These are phyloP conservation scores for Corylus heterophylla DNA, from an alignment of 306 rosid species.

Conservation along the genomic window DNA sequence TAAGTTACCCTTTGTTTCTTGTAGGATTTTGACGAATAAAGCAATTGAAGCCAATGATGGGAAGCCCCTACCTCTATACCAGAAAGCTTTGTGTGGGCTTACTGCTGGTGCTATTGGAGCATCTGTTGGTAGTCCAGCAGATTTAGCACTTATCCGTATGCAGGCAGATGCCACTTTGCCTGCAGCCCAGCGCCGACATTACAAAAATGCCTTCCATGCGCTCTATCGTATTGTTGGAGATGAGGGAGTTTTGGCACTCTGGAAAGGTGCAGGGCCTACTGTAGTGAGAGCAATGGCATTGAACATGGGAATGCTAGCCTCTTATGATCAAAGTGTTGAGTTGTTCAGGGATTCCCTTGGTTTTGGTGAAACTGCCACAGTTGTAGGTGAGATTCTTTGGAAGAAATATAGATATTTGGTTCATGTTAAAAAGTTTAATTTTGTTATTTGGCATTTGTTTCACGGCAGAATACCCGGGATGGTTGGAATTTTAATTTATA, in stretches of 20 bases:
- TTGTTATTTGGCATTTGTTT: background rate
- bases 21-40: constrained; percentile 79
- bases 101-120: constrained; percentile 99
- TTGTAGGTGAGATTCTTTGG: constrained; percentile 51
- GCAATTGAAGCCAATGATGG: constrained; percentile 98
- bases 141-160: constrained; percentile 97
- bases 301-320: constrained; percentile 99
- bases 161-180: constrained; percentile 98
- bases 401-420: background rate
- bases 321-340: constrained; percentile 94
- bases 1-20: background rate
- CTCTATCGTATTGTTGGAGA: constrained; percentile 78
- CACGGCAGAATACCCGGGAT: background rate
- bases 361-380: constrained; percentile 78
- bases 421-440: background rate
- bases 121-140: constrained; percentile 88
- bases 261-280: constrained; percentile 99
- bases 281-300: constrained; percentile 98
- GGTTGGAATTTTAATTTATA: background rate
- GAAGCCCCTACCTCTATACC: constrained; percentile 96
- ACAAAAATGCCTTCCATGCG: constrained; percentile 95
- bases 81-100: constrained; percentile 95
- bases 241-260: constrained; percentile 91
- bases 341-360: constrained; percentile 87
- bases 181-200: constrained; percentile 83